These are phyloP conservation scores for Fereydounia khargensis DNA, from an alignment of 1,284 basidiomycete species.

Conservation along the genomic window DNA sequence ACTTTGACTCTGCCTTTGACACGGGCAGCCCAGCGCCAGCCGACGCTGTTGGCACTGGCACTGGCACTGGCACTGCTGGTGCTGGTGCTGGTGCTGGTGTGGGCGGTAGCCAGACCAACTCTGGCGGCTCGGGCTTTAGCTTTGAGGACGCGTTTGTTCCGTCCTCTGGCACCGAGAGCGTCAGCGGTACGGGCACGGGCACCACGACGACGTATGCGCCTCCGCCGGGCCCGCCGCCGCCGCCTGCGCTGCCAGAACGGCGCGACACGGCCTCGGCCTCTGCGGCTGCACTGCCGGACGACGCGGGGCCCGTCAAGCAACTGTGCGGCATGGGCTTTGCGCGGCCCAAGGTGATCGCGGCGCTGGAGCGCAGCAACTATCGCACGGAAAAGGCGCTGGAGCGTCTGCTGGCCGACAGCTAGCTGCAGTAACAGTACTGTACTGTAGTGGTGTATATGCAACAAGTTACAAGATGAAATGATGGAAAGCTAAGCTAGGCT, in stretches of 20 bases:
- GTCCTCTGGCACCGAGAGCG: background rate
- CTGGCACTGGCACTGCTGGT: background rate
- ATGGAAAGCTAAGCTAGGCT: too few species aligned
- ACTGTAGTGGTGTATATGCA: too few species aligned
- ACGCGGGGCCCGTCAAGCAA: constrained; percentile 50
- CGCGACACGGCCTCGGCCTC: background rate
- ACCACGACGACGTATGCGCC: constrained; percentile 24
- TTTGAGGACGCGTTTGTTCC: constrained; percentile 48
- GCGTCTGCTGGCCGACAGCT: constrained; percentile 31
- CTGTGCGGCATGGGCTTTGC: constrained; percentile 55
- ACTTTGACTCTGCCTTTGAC: constrained; percentile 42
- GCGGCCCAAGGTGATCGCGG: constrained; percentile 44
- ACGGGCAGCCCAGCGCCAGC: too few species aligned
- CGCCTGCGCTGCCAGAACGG: constrained; percentile 14
- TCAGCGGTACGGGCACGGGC: background rate
- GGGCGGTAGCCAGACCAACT: constrained; percentile 11
- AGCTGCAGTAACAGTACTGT: too few species aligned
- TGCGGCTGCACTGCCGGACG: constrained; percentile 36
- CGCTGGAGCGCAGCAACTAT: constrained; percentile 53
- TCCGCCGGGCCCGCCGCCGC: constrained; percentile 28
- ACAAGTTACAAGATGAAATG: too few species aligned
- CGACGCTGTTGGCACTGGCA: too few species aligned
- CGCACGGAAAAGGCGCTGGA: constrained; percentile 53
- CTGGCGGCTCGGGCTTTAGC: constrained; percentile 38
- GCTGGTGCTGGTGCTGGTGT: constrained; percentile 1